Conservation (phyloP, 108 stramenopile species). For the Skeletonema grethae region DNA sequence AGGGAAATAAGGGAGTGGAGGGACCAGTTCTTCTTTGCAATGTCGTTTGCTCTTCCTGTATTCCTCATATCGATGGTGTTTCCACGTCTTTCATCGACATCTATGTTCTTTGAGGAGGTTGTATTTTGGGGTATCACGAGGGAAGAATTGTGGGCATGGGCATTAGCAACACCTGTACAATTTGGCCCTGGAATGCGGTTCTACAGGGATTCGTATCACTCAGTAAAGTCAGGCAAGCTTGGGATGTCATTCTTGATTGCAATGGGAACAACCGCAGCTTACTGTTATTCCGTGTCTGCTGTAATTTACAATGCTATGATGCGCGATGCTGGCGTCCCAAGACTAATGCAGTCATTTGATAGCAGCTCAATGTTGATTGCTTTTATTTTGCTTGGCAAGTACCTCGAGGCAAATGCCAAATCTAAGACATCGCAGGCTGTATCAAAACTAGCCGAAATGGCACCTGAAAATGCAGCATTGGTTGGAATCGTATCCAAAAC, state of each 20-base stretch:
- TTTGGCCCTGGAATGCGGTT: slow-evolving; percentile 76
- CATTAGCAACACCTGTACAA: slow-evolving; percentile 82
- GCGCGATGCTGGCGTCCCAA: slow-evolving; percentile 17
- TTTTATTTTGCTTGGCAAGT: slow-evolving; percentile 84
- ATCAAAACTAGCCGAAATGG: slow-evolving; percentile 49
- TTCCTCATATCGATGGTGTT: slow-evolving; percentile 62
- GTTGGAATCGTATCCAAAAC: slow-evolving; percentile 29
- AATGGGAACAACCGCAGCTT: slow-evolving; percentile 82
- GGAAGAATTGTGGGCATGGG: slow-evolving; percentile 58
- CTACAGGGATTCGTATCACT: slow-evolving; percentile 70
- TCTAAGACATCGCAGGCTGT: slow-evolving; percentile 46
- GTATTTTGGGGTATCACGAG: slow-evolving; percentile 27
- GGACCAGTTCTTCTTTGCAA: slow-evolving; percentile 51
- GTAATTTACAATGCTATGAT: slow-evolving; percentile 47
- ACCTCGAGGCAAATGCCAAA: slow-evolving; percentile 63
- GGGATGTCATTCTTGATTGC: slow-evolving; percentile 89
- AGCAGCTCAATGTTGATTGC: slow-evolving; percentile 71
- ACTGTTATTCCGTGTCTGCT: slow-evolving; percentile 63
- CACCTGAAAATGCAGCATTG: slow-evolving; percentile 53
- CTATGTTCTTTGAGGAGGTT: slow-evolving; percentile 22
- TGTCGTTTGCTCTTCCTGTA: slow-evolving; percentile 53
- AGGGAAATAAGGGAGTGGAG: slow-evolving; percentile 48
- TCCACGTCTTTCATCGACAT: slow-evolving; percentile 21
- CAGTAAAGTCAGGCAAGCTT: slow-evolving; percentile 50
- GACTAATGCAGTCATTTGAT: slow-evolving; percentile 71